phyloP scores from a whole-genome alignment of 2,329 filamentous ascomycete genomes.

The Calonectria pteridis region DNA sequence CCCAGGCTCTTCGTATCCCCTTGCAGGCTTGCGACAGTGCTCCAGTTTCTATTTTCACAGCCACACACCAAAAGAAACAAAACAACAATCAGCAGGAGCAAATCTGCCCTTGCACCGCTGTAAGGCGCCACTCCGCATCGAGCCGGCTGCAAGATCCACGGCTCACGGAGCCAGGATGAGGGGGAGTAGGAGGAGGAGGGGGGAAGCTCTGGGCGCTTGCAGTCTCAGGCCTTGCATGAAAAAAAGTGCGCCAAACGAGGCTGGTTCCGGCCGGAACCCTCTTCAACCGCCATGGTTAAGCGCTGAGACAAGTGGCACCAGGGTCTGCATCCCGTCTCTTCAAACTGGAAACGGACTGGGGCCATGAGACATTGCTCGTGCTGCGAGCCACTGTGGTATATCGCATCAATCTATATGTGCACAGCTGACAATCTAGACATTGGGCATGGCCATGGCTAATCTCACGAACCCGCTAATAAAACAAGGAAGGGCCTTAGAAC shows the following conservation, averaged over 20 bases:
- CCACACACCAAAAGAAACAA: background rate
- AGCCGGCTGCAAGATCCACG: background rate
- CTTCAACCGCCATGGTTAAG: background rate
- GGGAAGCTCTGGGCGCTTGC: background rate
- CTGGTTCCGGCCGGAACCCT: background rate
- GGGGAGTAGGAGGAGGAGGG: background rate
- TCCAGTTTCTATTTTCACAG: conserved; percentile 21
- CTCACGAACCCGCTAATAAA: background rate
- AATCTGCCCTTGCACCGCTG: background rate
- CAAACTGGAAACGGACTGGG: background rate
- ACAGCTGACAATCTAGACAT: background rate
- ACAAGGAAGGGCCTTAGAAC: background rate
- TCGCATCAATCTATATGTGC: background rate
- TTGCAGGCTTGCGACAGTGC: conserved; percentile 4
- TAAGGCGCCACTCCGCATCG: background rate
- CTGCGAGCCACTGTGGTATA: background rate
- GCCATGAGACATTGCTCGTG: background rate
- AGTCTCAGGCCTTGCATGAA: background rate
- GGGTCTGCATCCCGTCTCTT: background rate
- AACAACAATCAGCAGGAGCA: background rate
- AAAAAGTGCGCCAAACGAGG: background rate
- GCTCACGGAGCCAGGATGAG: background rate
- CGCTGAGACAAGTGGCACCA: conserved; percentile 1
- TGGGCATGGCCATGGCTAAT: background rate
- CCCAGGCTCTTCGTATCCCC: conserved; percentile 25